Conservation (phyloP, 352 stramenopile species). For the Thraustotheca clavata region DNA sequence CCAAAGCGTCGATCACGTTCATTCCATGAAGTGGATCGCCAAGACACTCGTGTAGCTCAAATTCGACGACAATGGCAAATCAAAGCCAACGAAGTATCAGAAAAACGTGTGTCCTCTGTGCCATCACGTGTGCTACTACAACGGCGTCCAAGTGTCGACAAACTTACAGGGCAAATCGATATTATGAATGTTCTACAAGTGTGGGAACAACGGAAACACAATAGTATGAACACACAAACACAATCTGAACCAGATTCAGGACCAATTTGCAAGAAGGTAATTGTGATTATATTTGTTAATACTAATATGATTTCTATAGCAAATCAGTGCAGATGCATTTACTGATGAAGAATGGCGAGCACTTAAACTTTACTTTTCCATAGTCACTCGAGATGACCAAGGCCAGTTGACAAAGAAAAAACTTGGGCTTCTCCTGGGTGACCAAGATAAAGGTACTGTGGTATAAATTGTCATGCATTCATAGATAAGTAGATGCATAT, state of each 20-base stretch:
- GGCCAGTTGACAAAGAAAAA: slow-evolving; percentile 71
- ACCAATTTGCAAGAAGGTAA: neutral
- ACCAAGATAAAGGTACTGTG: slow-evolving; percentile 64
- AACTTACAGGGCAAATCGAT: slow-evolving; percentile 15
- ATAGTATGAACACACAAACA: neutral
- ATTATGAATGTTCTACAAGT: slow-evolving; percentile 16
- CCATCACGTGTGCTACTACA: neutral
- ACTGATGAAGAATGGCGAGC: slow-evolving; percentile 64
- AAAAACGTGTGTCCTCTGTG: neutral
- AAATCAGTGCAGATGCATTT: slow-evolving; percentile 44
- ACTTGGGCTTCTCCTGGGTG: slow-evolving; percentile 66
- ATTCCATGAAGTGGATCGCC: slow-evolving; percentile 2
- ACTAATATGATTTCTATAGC: neutral
- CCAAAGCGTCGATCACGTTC: slow-evolving; percentile 2
- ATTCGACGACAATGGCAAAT: slow-evolving; percentile 11
- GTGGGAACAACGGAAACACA: slow-evolving; percentile 13
- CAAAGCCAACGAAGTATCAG: slow-evolving; percentile 12
- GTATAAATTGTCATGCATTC: neutral
- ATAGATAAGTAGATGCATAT: slow-evolving; percentile 49
- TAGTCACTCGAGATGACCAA: slow-evolving; percentile 58
- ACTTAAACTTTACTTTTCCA: slow-evolving; percentile 60
- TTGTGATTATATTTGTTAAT: neutral
- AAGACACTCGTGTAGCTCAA: slow-evolving; percentile 13
- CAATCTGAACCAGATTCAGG: neutral
- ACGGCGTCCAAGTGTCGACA: slow-evolving; percentile 12